phyloP scores from a whole-genome alignment of 306 rosid species.

The Quercus bicolor region DNA sequence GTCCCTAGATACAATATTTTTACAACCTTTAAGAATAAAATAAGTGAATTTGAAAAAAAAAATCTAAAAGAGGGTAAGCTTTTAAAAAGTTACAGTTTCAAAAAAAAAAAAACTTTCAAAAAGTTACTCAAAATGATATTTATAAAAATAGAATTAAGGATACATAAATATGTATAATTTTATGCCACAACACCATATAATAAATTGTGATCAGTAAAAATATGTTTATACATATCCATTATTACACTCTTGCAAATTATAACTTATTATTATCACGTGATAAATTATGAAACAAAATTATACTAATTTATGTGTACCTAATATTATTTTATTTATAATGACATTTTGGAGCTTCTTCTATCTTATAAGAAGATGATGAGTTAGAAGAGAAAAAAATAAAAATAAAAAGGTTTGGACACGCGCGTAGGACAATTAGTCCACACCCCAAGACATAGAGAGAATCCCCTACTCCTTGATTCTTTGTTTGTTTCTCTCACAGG shows the following conservation, averaged over 20 bases:
- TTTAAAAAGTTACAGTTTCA: too few relatives aligned
- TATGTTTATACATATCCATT: rapidly evolving
- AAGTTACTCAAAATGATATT: too few relatives aligned
- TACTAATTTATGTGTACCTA: too few relatives aligned
- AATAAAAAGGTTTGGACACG: background rate
- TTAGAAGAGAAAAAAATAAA: background rate
- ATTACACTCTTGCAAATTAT: too few relatives aligned
- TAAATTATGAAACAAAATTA: too few relatives aligned
- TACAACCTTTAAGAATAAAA: too few relatives aligned
- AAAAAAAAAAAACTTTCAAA: too few relatives aligned
- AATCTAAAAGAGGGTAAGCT: too few relatives aligned
- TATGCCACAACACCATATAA: rapidly evolving
- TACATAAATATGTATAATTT: too few relatives aligned
- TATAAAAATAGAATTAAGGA: rapidly evolving
- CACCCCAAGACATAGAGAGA: constrained; percentile 23
- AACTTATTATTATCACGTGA: rapidly evolving
- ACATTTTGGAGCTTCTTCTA: background rate
- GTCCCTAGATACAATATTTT: too few relatives aligned
- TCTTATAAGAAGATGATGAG: background rate
- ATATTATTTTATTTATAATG: background rate
- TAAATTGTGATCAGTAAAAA: rapidly evolving
- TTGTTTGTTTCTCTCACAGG: background rate
- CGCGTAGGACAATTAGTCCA: constrained; percentile 10
- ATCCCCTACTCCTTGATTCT: constrained; percentile 17
- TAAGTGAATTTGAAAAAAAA: too few relatives aligned